Evolutionary conservation across 176 grass and related monocot species (phyloP), one percentile per base, ranked within the genome.

Genomic region (Luzula sylvatica): DNA sequence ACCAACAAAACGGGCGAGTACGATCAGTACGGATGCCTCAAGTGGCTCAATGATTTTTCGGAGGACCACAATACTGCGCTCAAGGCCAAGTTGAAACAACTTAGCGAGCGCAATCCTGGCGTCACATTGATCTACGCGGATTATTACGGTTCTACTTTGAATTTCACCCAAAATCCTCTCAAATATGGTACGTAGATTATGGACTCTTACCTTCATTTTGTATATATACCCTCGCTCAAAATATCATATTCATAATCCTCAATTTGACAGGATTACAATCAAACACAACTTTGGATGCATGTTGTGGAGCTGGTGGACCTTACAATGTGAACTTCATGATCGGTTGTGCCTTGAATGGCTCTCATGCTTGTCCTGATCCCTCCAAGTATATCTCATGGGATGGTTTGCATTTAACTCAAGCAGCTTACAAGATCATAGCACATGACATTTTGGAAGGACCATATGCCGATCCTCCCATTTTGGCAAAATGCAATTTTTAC

Each of bases 21-120:
- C 20, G 88, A 94, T 42, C 55, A 21, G 1, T 51, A 79, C 24
- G 75, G 83, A 13, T 87, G 83, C 69, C 44, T 87, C 50, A 60
- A 40, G 7, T 35, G 65, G 59, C 26, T 73, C 13, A 87, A 94
- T 46, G 61, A 19, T 0, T 78, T 94, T 35, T 38, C 79, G 5
- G 26, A 55, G 46, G 27, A 56, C 27, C 88, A 94, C 75, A 87
- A 87, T 51, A 63, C 56, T 8, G 68, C 38, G 3, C 72, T 94
- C 8, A 20, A 35, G 16, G 3, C 4, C 15, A 44, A 60, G 29
- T 14, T 94, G 7, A 3, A 1, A 1, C 50, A 19, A 11, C 83
- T 68, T 12, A 61, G 65, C 3, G 23, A 24, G 13, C 30, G 15
- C 9, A 56, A 83, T 61, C 75, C 69, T 0, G 20, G 20, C n/a